Conservation (phyloP, 805 yeast genomes). For the Schizosaccharomyces lindneri region DNA sequence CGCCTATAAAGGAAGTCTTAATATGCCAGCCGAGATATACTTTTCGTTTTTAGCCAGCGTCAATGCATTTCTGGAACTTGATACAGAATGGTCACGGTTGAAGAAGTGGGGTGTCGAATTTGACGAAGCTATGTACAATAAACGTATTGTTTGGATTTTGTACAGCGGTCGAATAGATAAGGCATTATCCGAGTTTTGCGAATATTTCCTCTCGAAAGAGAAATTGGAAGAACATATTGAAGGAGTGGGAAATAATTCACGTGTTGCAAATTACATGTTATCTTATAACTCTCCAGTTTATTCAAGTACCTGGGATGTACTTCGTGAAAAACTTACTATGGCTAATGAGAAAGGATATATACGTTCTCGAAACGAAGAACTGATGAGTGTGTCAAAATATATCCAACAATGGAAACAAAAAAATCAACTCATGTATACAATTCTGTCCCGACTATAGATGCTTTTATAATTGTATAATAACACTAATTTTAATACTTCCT, state of each 20-base stretch:
- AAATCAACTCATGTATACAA: no score
- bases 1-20: background rate
- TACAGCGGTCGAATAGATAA: background rate
- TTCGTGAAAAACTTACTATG: background rate
- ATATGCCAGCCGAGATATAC: background rate
- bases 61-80: background rate
- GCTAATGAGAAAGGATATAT: constrained; percentile 7
- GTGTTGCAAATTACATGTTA: background rate
- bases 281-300: background rate
- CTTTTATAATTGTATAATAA: no score
- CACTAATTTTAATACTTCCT: no score
- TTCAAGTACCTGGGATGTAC: background rate
- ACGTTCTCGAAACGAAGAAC: constrained; percentile 7
- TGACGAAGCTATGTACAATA: background rate
- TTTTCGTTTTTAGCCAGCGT: background rate
- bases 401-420: no score
- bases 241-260: background rate
- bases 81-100: background rate
- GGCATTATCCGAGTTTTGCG: background rate
- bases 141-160: background rate
- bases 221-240: background rate
- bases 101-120: background rate
- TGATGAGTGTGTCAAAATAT: no score
- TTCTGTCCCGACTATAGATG: no score
- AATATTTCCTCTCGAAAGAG: constrained; percentile 1